phyloP scores from a whole-genome alignment of 2,329 filamentous ascomycete species.

The Aspergillus sp. region DNA sequence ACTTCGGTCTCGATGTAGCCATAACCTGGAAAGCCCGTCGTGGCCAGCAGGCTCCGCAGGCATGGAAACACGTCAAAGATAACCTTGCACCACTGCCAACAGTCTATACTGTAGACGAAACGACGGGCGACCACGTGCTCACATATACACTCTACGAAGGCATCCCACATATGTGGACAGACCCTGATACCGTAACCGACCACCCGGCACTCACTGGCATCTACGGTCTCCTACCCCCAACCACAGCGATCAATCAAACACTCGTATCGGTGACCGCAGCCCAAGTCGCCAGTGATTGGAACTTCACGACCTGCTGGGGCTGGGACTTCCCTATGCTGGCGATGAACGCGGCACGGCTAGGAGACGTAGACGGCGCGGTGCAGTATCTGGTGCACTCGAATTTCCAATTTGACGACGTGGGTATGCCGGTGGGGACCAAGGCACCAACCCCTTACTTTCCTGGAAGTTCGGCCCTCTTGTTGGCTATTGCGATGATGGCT shows the following conservation, averaged over 20 bases:
- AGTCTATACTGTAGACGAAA: constrained; percentile 19
- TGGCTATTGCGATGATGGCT: constrained; percentile 59
- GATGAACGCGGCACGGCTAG: constrained; percentile 49
- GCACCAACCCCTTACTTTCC: constrained; percentile 63
- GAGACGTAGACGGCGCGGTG: constrained; percentile 46
- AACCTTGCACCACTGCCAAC: constrained; percentile 57
- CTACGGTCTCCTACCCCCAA: constrained; percentile 48
- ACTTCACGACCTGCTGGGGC: constrained; percentile 46
- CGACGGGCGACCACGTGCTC: constrained; percentile 30
- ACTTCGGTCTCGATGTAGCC: constrained; percentile 60
- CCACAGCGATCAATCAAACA: constrained; percentile 39
- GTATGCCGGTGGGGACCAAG: constrained; percentile 54
- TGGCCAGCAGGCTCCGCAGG: constrained; percentile 43
- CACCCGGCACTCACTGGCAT: constrained; percentile 51
- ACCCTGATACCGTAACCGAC: constrained; percentile 41
- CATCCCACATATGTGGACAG: constrained; percentile 47
- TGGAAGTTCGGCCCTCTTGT: constrained; percentile 51
- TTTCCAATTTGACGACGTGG: constrained; percentile 59
- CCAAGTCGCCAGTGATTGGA: constrained; percentile 46
- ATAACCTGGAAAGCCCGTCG: constrained; percentile 55
- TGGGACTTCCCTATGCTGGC: constrained; percentile 53
- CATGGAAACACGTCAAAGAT: constrained; percentile 53
- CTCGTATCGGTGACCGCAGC: constrained; percentile 42
- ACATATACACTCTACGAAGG: constrained; percentile 60
- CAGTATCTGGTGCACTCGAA: constrained; percentile 50